These are phyloP conservation scores for Gynostemma pentaphyllum DNA, from an alignment of 306 rosid genomes.

Conservation along the genomic window DNA sequence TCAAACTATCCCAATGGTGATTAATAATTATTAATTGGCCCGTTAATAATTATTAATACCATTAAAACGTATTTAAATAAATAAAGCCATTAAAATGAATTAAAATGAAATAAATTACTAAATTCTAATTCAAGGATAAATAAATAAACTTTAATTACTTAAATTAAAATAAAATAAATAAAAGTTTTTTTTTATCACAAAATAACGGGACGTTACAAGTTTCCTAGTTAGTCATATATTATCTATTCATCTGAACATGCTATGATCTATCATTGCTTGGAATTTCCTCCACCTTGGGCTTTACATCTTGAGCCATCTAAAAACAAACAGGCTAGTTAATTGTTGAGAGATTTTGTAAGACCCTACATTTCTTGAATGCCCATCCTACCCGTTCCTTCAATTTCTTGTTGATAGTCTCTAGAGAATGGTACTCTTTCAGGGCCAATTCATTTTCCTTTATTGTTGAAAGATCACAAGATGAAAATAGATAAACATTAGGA, in stretches of 20 bases:
- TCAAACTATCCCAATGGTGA: too few species aligned
- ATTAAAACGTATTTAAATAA: too few species aligned
- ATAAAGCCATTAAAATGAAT: too few species aligned
- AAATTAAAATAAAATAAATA: too few species aligned
- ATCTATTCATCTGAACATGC: conserved; percentile 25
- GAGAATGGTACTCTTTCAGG: conserved; percentile 53
- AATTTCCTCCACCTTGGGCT: conserved; percentile 34
- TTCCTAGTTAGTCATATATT: too few species aligned
- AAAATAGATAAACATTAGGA: conserved; percentile 7
- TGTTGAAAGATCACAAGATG: conserved; percentile 25
- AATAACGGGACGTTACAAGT: too few species aligned
- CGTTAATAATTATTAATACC: too few species aligned
- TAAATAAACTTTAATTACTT: too few species aligned
- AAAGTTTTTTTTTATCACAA: too few species aligned
- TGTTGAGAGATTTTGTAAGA: neutral
- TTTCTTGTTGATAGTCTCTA: conserved; percentile 66
- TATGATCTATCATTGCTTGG: conserved; percentile 26
- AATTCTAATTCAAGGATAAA: too few species aligned
- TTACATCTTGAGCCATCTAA: conserved; percentile 49
- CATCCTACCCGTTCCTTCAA: conserved; percentile 62
- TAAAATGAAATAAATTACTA: too few species aligned
- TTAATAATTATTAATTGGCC: too few species aligned
- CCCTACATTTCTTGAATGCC: conserved; percentile 11
- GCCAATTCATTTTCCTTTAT: conserved; percentile 71
- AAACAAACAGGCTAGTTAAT: conserved; percentile 13